Conservation (phyloP, 140 eudicot genomes). For the Cichorium intybus region DNA sequence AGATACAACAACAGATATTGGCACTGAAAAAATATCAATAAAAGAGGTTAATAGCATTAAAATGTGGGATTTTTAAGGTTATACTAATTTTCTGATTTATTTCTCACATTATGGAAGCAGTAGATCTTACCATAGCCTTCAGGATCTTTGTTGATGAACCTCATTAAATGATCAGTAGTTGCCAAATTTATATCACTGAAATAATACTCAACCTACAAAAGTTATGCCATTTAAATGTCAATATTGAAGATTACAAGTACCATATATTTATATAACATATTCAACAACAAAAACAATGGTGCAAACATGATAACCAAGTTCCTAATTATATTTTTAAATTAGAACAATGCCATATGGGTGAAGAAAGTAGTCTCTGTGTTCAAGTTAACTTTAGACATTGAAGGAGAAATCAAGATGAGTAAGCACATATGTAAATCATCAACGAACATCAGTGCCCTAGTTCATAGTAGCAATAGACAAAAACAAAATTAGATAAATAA, state of each 20-base stretch:
- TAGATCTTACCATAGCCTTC: constrained; percentile 76
- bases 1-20: constrained; percentile 81
- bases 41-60: constrained; percentile 8
- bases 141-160: constrained; percentile 78
- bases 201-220: constrained; percentile 91
- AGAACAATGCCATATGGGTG: background rate
- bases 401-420: background rate
- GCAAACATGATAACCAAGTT: constrained; percentile 6
- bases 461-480: background rate
- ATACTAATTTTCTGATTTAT: background rate
- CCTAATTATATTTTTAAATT: constrained; percentile 10
- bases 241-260: constrained; percentile 5
- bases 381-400: background rate
- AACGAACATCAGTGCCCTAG: background rate
- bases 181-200: constrained; percentile 98
- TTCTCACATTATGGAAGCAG: background rate
- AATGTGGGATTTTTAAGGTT: background rate
- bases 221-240: constrained; percentile 4
- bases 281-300: background rate
- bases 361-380: background rate
- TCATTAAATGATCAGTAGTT: constrained; percentile 86
- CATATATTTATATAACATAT: background rate
- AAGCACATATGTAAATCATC: background rate
- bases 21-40: constrained; percentile 51
- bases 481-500: background rate